Base-by-base conservation (phyloP, 805 yeast species). In the Ogataea nitratoaversa region DNA sequence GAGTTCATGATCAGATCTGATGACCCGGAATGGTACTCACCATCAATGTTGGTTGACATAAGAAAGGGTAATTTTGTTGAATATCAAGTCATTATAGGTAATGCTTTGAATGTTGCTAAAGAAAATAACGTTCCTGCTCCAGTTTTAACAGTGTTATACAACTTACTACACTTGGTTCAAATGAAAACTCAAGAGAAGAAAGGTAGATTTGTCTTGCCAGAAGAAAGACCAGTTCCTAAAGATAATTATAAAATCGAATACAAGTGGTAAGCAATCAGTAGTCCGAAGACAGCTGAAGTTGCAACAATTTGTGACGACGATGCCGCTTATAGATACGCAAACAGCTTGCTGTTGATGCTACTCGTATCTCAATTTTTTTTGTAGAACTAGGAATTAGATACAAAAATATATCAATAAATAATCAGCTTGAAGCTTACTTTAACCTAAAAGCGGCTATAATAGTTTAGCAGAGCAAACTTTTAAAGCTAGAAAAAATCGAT, bases 31-130 rank as follows among this genome's bases (percentile, higher is more conserved):
- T 62, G 65, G 54, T 72, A 68, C 41, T 57, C 70, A 24, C 76
- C 76, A 5, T 72, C 76, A 9, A 72, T 72, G 77, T 53, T 67
- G 36, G 67, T 72, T n/a, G 77, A 72, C 45, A 53, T 62, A 17
- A 56, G 69, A 46, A 66, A 71, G 44, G 63, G 63, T 14, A 64
- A 70, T 36, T 63, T 60, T 38, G 60, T 66, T 38, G 78, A 72
- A 52, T 62, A 68, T 42, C 69, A 67, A 36, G 63, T 63, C 22
- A 69, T 72, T 37, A 40, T 72, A 30, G 76, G 75, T 19, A 72
- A 70, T 24, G 66, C 65, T n/a, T 42, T 62, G 38, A 54, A 51
- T 1, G 52, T 56, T 28, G 66, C 64, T 16, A 47, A 50, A 27
- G 50, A 54, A 36, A 56, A 60, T 35, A 53, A 52, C 19, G 56